Percentiles rank a stretch among this genome's conserved stretches.
phyloP scores from a whole-genome alignment of 345 rosid genomes.

The Excoecaria cochinchinensis region DNA sequence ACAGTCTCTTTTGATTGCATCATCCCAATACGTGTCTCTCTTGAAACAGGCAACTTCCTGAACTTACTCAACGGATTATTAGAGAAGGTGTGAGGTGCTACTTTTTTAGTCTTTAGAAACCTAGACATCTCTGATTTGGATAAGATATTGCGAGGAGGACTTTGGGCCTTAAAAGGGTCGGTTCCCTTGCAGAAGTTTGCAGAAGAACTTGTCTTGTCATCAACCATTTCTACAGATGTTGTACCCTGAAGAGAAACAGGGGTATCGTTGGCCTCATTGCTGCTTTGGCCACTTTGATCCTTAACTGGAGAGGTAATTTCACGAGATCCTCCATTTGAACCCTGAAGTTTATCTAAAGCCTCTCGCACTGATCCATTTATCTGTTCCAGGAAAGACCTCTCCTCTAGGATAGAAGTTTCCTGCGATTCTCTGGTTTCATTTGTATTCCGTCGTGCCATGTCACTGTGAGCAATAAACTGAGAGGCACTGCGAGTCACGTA shows the following conservation, averaged over 20 bases:
- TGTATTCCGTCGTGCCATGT: slow-evolving; percentile 17
- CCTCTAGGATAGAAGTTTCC: slow-evolving; percentile 25
- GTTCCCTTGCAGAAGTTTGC: slow-evolving; percentile 34
- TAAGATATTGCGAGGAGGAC: slow-evolving; percentile 76
- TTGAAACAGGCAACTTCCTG: slow-evolving; percentile 37
- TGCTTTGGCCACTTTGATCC: slow-evolving; percentile 28
- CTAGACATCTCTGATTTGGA: slow-evolving; percentile 80
- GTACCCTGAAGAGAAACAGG: slow-evolving; percentile 30
- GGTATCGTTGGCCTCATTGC: slow-evolving; percentile 25
- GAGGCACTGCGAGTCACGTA: slow-evolving; percentile 57
- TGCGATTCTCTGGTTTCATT: slow-evolving; percentile 24
- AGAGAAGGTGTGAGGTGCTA: slow-evolving; percentile 56
- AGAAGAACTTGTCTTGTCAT: slow-evolving; percentile 31
- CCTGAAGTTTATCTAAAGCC: slow-evolving; percentile 28
- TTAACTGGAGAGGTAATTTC: slow-evolving; percentile 25
- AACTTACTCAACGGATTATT: slow-evolving; percentile 39
- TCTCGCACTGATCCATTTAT: slow-evolving; percentile 28
- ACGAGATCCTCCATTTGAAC: slow-evolving; percentile 35
- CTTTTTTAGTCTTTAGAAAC: slow-evolving; percentile 53
- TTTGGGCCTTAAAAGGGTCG: slow-evolving; percentile 81
- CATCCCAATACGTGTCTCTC: slow-evolving; percentile 28
- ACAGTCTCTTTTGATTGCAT: slow-evolving; percentile 21
- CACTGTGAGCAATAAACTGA: slow-evolving; percentile 23
- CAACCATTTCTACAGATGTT: slow-evolving; percentile 30
- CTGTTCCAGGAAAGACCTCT: slow-evolving; percentile 35